Conservation (phyloP, 768 basidiomycete species). For the Mrakia frigida region DNA sequence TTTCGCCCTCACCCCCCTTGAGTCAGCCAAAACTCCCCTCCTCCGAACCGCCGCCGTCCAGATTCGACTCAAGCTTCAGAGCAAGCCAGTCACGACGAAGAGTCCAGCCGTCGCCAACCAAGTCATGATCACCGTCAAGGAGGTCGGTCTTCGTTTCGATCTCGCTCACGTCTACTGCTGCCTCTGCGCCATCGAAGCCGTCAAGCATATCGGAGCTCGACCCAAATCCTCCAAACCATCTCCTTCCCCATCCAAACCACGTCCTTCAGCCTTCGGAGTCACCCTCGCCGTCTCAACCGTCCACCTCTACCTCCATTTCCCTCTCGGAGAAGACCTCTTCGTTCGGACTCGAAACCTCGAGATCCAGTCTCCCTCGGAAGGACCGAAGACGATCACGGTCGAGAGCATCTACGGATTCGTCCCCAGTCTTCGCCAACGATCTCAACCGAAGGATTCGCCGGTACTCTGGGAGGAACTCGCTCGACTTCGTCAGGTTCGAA, state of each 20-base stretch:
- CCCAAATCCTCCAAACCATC: slow-evolving; percentile 35
- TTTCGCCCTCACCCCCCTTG: not conserved
- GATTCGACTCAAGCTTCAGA: not conserved
- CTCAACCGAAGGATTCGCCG: slow-evolving; percentile 25
- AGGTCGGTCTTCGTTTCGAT: slow-evolving; percentile 42
- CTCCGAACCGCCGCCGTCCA: not conserved
- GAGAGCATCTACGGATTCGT: slow-evolving; percentile 52
- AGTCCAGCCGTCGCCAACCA: slow-evolving; percentile 4
- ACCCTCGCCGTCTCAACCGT: not conserved
- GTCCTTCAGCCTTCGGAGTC: slow-evolving; percentile 40
- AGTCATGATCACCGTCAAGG: not conserved
- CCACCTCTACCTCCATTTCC: slow-evolving; percentile 39
- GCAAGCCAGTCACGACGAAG: not conserved
- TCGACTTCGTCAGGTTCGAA: slow-evolving; percentile 55
- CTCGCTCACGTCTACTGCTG: slow-evolving; percentile 62
- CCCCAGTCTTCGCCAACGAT: slow-evolving; percentile 46
- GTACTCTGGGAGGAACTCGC: slow-evolving; percentile 71
- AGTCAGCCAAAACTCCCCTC: not conserved
- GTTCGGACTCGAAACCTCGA: slow-evolving; percentile 35
- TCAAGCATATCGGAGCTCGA: slow-evolving; percentile 48
- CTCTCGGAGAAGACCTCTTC: slow-evolving; percentile 45
- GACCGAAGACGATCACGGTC: slow-evolving; percentile 47
- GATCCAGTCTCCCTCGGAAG: slow-evolving; percentile 26
- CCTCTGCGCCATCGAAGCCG: slow-evolving; percentile 58
- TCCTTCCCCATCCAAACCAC: slow-evolving; percentile 34